Percentiles rank a stretch among this genome's conserved stretches.
These are phyloP conservation scores for Schizosaccharomyces lindneri DNA, from an alignment of 805 yeast genomes.

Conservation along the genomic window DNA sequence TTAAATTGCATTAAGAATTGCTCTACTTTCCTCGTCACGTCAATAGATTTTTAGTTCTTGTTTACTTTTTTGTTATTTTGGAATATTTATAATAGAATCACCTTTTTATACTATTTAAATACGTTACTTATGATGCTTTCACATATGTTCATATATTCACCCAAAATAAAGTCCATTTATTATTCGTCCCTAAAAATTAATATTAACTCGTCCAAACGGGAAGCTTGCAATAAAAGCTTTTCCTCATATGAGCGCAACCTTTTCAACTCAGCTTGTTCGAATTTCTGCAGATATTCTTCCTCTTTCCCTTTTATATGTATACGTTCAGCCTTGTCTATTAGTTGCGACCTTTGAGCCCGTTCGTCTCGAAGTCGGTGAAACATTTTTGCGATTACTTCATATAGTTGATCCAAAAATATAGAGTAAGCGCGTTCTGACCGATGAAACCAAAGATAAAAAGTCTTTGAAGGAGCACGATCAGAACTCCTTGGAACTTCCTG, in stretches of 20 bases:
- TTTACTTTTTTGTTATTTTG: too few relatives aligned
- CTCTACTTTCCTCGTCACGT: too few relatives aligned
- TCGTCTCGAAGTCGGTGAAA: neutral
- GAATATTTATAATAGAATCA: too few relatives aligned
- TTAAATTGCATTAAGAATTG: too few relatives aligned
- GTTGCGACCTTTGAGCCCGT: neutral
- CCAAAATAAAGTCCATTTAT: neutral
- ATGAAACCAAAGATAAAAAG: conserved; percentile 60
- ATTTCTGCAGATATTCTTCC: neutral
- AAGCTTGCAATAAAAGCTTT: neutral
- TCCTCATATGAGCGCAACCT: neutral
- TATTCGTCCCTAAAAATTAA: neutral
- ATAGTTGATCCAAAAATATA: conserved; percentile 17
- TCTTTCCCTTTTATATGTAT: neutral
- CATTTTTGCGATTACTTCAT: neutral
- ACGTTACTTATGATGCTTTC: too few relatives aligned
- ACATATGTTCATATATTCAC: too few relatives aligned
- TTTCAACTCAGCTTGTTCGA: neutral
- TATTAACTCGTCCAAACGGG: neutral
- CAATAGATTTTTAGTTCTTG: too few relatives aligned
- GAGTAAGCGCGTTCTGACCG: conserved; percentile 27
- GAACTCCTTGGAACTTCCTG: conserved; percentile 85
- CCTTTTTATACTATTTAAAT: too few relatives aligned
- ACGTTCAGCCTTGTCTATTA: neutral
- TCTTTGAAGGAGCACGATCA: conserved; percentile 75